Base-by-base conservation (phyloP, 75 land plant genomes). In the Cunninghamia lanceolata region DNA sequence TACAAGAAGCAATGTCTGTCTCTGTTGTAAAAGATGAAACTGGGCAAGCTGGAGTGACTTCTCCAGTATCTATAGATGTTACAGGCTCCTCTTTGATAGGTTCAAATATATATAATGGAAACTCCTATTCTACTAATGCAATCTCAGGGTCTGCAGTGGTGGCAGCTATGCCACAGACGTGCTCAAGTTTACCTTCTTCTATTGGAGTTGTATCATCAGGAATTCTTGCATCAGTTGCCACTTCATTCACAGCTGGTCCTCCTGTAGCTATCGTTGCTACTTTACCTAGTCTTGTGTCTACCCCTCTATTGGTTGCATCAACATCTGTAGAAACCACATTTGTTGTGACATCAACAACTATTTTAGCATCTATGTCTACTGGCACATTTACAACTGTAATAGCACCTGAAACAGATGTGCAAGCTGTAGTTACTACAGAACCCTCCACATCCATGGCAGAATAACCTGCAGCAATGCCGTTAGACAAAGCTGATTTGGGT, bases 1-100 rank as follows among this genome's bases (percentile, higher is more conserved):
- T 92, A 35, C 91, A 87, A 42, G 86, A 82, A 77, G 89, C 83
- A 39, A 77, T 39, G 14, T 8, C 68, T 4, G 13, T 85, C 30
- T 36, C 17, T 77, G 35, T 30, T 25, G 47, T 85, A 52, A 38
- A 40, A 83, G 45, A 9, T 82, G 68, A 85, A 53, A 15, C 73
- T 83, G 30, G 83, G 52, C 52, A 50, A 35, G 30, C 40, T n/a
- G 85, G 70, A 59, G 71, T 73, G 16, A 42, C n/a, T 75, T 66
- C 89, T 19, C 78, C 84, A 86, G 43, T 42, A 43, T 46, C 88
- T 38, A 66, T 85, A 34, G 19, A 80, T 76, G 42, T 77, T 1
- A 77, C 45, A 77, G 9, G 28, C 28, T 77, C 80, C 39, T 40
- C 80, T 77, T 77, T 77, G 80, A 77, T 39, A 77, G 45, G 82